Evolutionary conservation across 441 rosid species (phyloP).

Genomic region (Pelargonium myrrhifolium): DNA sequence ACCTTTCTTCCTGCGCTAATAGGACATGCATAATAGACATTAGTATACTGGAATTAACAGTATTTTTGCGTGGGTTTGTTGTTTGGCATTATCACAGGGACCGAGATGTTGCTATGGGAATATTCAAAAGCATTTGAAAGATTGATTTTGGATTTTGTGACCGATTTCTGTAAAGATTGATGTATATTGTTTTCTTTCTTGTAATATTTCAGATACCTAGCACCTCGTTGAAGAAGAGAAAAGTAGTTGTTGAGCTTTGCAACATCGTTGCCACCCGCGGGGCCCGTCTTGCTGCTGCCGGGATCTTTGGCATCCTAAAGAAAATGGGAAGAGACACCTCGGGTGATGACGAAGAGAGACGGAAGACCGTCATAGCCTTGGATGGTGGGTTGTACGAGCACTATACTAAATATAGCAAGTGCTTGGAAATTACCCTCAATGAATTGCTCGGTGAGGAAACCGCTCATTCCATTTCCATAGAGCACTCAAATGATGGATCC

Average conservation of each 20-base stretch:
- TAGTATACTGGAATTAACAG: no score
- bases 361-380: slow-evolving; percentile 35
- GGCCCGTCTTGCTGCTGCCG: slow-evolving; percentile 37
- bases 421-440: slow-evolving; percentile 30
- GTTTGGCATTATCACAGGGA: no score
- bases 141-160: no score
- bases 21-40: no score
- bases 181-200: background rate
- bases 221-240: slow-evolving; percentile 31
- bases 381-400: slow-evolving; percentile 50
- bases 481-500: slow-evolving; percentile 43
- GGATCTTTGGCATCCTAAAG: slow-evolving; percentile 39
- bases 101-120: no score
- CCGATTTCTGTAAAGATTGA: no score
- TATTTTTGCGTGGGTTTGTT: no score
- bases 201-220: slow-evolving; percentile 24
- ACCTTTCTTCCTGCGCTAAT: no score
- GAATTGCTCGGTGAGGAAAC: slow-evolving; percentile 39
- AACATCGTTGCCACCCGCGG: slow-evolving; percentile 34
- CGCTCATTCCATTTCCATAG: slow-evolving; percentile 20
- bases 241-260: slow-evolving; percentile 32
- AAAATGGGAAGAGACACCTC: slow-evolving; percentile 33
- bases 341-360: slow-evolving; percentile 22
- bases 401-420: slow-evolving; percentile 31
- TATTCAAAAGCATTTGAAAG: no score